Evolutionary conservation across 176 grass and related monocot species (phyloP).

Genomic region (Saccharum officinarum): DNA sequence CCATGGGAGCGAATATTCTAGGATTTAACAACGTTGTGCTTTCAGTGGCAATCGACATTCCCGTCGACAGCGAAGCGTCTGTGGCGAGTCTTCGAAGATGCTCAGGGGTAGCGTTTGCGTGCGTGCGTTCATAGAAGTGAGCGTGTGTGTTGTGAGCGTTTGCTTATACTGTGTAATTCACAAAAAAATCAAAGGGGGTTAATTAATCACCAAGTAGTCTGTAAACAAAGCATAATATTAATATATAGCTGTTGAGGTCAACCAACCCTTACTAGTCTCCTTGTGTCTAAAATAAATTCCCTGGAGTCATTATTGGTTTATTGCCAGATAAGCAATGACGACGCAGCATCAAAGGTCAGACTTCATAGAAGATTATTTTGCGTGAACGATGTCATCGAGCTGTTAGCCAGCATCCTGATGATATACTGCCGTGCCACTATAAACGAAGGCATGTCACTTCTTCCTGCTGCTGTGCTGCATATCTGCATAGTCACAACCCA

Average conservation of each 20-base stretch:
- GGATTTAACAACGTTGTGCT: too few relatives aligned
- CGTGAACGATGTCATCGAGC: neutral
- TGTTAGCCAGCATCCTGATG: neutral
- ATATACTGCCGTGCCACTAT: neutral
- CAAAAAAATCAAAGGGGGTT: too few relatives aligned
- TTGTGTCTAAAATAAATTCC: neutral
- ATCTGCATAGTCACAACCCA: neutral
- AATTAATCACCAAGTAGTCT: neutral
- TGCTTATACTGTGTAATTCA: too few relatives aligned
- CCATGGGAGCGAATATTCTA: too few relatives aligned
- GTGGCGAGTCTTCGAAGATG: too few relatives aligned
- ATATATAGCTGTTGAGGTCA: neutral
- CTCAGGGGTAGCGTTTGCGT: too few relatives aligned
- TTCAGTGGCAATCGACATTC: too few relatives aligned
- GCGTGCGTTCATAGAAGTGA: too few relatives aligned
- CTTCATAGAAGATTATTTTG: conserved; percentile 8
- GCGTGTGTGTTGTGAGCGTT: too few relatives aligned
- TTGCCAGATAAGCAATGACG: conserved; percentile 9
- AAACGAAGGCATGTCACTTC: neutral
- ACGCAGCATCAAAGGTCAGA: neutral
- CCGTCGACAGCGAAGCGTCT: too few relatives aligned
- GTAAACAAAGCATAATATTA: neutral
- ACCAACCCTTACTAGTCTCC: neutral
- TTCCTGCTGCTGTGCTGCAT: neutral
- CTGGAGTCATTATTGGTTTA: neutral